phyloP scores from a whole-genome alignment of 1,284 basidiomycete genomes.

The Leccinum insolens region DNA sequence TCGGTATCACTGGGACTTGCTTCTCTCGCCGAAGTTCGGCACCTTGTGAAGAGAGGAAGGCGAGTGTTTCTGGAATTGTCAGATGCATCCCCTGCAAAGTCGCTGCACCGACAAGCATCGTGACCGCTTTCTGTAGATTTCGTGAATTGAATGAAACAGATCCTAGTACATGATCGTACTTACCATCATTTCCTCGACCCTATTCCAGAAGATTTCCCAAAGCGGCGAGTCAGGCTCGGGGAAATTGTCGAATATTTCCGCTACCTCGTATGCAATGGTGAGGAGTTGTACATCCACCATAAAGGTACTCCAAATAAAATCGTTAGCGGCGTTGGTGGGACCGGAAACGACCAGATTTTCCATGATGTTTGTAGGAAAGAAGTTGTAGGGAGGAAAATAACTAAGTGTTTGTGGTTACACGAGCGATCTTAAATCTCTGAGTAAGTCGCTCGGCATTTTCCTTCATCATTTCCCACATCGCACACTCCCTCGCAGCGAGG shows the following conservation, averaged over 20 bases:
- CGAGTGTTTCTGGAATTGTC: too few species aligned
- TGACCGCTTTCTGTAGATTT: not conserved
- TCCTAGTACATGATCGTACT: not conserved
- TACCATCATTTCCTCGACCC: not conserved
- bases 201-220: not conserved
- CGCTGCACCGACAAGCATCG: not conserved
- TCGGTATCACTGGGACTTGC: too few species aligned
- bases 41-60: too few species aligned
- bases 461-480: not conserved
- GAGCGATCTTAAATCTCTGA: not conserved
- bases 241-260: not conserved
- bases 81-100: not conserved
- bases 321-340: too few species aligned
- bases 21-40: too few species aligned
- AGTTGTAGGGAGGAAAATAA: not conserved
- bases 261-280: not conserved
- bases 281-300: not conserved
- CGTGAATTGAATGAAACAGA: not conserved
- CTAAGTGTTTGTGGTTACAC: not conserved
- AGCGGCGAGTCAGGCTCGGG: not conserved
- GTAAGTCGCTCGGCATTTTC: not conserved
- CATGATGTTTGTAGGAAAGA: not conserved
- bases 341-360: not conserved
- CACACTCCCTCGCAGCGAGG: not conserved
- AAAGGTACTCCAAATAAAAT: too few species aligned